These are phyloP conservation scores for Ligustrum vulgare DNA, from an alignment of 257 asterid species.

Conservation along the genomic window DNA sequence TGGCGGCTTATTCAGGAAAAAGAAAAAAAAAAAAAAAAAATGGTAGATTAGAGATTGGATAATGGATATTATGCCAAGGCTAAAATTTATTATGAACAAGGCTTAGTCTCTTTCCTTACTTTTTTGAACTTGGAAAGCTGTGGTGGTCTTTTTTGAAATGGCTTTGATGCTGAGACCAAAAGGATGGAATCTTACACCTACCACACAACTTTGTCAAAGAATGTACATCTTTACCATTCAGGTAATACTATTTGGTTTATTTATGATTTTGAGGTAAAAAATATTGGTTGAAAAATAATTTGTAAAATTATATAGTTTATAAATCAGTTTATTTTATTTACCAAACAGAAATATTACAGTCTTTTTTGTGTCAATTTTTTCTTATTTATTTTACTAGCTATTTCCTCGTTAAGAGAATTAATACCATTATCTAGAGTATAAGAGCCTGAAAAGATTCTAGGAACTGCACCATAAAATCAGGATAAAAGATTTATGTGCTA, in stretches of 20 bases:
- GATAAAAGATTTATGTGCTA: slow-evolving; percentile 13
- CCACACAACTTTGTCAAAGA: slow-evolving; percentile 38
- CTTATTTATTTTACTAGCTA: slow-evolving; percentile 1
- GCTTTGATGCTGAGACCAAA: slow-evolving; percentile 37
- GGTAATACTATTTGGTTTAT: too few species aligned
- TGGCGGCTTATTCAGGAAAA: background rate
- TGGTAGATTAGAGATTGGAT: too few species aligned
- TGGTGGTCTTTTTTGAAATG: slow-evolving; percentile 26
- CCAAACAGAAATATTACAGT: background rate
- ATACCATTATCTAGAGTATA: background rate
- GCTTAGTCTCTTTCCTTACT: too few species aligned
- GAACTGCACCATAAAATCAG: background rate
- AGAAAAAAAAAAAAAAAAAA: too few species aligned
- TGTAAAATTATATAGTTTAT: too few species aligned
- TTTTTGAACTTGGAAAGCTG: slow-evolving; percentile 14
- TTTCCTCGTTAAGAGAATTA: background rate
- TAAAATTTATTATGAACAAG: background rate
- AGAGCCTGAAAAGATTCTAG: background rate
- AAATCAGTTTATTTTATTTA: too few species aligned
- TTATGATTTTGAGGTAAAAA: too few species aligned
- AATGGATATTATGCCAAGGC: background rate
- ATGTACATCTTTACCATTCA: slow-evolving; percentile 37
- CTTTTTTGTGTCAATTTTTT: background rate
- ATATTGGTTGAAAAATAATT: too few species aligned
- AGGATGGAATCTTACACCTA: slow-evolving; percentile 40